Base-by-base conservation (phyloP, 2,329 filamentous ascomycete species). In the Fusarium heterosporum region DNA sequence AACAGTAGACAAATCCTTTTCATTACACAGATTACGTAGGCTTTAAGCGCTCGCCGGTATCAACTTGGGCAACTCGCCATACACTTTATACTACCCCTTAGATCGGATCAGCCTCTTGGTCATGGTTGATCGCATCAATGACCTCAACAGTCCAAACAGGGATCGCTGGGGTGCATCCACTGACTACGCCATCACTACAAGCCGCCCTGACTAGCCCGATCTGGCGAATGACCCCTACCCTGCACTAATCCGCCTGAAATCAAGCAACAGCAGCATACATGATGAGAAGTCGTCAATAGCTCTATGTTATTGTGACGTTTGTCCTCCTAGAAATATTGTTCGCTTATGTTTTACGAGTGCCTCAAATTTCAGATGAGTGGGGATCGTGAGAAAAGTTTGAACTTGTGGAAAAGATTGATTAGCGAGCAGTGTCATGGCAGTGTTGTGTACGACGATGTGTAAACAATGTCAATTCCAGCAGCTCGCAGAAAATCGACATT, bases 91-190 rank as follows among this genome's bases (percentile, higher is more conserved):
- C 17, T 43, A 42, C 22, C 29, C 32, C 36, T 58, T 34, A 41
- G 32, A 14, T 48, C 17, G 22, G 22, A 22, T 22, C 22, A 22
- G 22, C 26, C 34, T 39, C 45, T 41, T 10, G 11, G 46, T 34
- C 51, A 61, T 53, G 36, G 36, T 36, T 55, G 36, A 47, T 57
- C 38, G 14, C 22, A 30, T 69, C 66, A 64, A 69, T 69, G 66
- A 69, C 66, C 66, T 64, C 66, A 67, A 63, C 47, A 69, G 53
- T 69, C 48, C 40, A 52, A 43, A 30, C 62, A 48, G 54, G 38
- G 66, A 69, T 69, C 66, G 66, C 65, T 52, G 41, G 41, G 47
- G 29, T 17, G 26, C 26, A 55, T 52, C 59, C 39, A 47, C 41
- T 39, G 25, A 26, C n/a, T 28, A 45, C 29, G 34, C 48, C 40